Conservation (phyloP, 1,139 yeast genomes). For the Taphrina wiesneri region DNA sequence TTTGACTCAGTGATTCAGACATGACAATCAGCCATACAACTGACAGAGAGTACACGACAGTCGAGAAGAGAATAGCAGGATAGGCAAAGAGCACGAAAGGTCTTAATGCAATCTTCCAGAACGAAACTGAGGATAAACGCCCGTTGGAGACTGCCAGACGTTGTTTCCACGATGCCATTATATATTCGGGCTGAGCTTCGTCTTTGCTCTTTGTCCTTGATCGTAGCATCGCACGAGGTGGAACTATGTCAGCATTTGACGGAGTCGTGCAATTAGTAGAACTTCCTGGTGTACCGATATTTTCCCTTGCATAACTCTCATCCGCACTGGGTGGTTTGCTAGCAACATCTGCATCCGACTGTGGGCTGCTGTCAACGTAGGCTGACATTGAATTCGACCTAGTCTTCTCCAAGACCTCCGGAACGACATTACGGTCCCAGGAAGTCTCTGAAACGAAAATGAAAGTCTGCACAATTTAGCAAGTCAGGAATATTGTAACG, state of each 20-base stretch:
- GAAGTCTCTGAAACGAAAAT: constrained; percentile 66
- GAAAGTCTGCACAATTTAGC: constrained; percentile 46
- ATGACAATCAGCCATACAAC: constrained; percentile 66
- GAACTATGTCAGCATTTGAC: background rate
- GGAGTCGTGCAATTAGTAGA: background rate
- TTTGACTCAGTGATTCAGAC: constrained; percentile 58
- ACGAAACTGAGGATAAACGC: constrained; percentile 53
- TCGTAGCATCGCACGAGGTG: too few species aligned
- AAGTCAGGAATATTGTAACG: background rate
- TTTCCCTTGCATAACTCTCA: background rate
- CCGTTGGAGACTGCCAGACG: constrained; percentile 48
- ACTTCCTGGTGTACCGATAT: background rate
- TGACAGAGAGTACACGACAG: constrained; percentile 58
- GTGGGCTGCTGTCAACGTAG: background rate
- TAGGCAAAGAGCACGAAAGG: constrained; percentile 58
- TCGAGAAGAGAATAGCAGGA: constrained; percentile 58
- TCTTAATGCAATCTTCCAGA: constrained; percentile 61
- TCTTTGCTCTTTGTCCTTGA: background rate
- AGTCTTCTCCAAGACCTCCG: constrained; percentile 37
- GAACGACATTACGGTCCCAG: constrained; percentile 61
- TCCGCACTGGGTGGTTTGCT: background rate
- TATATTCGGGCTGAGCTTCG: background rate
- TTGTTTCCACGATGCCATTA: background rate
- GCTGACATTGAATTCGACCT: background rate
- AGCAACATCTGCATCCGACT: background rate